Evolutionary conservation across 805 yeast genomes (phyloP), one percentile per base, ranked within the genome.

Genomic region (Ogataea kodamae): DNA sequence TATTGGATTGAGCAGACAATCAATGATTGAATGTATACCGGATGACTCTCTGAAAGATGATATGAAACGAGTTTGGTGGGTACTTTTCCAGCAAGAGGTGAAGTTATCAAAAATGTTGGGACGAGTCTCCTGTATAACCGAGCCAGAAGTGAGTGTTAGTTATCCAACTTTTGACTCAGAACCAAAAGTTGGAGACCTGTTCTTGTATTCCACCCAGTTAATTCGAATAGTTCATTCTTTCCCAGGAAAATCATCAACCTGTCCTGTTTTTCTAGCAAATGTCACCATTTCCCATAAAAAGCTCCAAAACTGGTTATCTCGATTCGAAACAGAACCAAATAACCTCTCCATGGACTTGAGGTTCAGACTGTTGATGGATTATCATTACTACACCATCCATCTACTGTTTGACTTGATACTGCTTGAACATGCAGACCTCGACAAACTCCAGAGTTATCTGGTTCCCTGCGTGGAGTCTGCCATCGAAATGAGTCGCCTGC

Each of bases 11-110:
- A 15, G 34, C 17, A 6, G 34, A 13, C 34, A 30, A 18, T 30
- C 34, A 5, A 30, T 21, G 27, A 30, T 22, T 30, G 34, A 30
- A 22, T 30, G 34, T 16, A 11, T 30, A 5, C 10, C 27, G n/a
- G 28, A 30, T 21, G 19, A 22, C 9, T 20, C 8, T 11, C 5
- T 12, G 12, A 30, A 15, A 22, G 25, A 30, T 22, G 34, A 30
- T n/a, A 30, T 30, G 34, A 30, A 22, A 12, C 11, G 28, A 8
- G 20, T 30, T 18, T 30, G 34, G 34, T 30, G 34, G 34, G 28
- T 30, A 9, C 8, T 30, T 11, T 30, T 30, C 23, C 34, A 30
- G 15, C 34, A 30, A 16, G 34, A 30, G 17, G 34, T 30, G 11
- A 30, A 30, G 11, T 9, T 30, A n/a, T 9, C 19, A 5, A 30